Evolutionary conservation across 2,329 filamentous ascomycete species (phyloP).

Genomic region (Colletotrichum tofieldiae): DNA sequence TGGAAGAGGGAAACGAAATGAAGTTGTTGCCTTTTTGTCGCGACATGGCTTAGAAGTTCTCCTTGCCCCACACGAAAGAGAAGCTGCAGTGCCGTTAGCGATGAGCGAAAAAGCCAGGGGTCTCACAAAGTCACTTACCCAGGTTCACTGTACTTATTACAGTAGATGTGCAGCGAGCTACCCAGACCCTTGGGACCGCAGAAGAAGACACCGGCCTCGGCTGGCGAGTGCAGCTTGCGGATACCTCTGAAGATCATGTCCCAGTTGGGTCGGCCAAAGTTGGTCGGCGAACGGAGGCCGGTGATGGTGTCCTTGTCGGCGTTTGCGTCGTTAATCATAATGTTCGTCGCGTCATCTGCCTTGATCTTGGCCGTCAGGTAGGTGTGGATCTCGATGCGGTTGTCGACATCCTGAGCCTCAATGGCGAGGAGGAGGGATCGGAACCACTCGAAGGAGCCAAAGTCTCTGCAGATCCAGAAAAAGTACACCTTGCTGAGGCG

Average conservation of each 20-base stretch:
- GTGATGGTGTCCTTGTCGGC: conserved; percentile 89
- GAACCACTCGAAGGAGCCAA: conserved; percentile 93
- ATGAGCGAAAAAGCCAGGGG: conserved; percentile 3
- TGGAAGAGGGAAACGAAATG: conserved; percentile 42
- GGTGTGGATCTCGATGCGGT: conserved; percentile 90
- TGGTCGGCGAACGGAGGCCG: conserved; percentile 84
- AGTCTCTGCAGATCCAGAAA: conserved; percentile 93
- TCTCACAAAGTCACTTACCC: conserved; percentile 67
- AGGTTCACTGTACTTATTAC: conserved; percentile 90
- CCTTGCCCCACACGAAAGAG: conserved; percentile 78
- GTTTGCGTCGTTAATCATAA: conserved; percentile 93
- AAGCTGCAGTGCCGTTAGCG: conserved; percentile 60
- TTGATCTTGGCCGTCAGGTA: conserved; percentile 92
- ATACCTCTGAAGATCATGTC: conserved; percentile 91
- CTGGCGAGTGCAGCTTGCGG: conserved; percentile 81
- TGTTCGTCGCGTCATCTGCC: conserved; percentile 88
- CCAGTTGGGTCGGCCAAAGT: conserved; percentile 91
- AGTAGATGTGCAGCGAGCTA: conserved; percentile 84
- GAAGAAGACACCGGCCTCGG: conserved; percentile 86
- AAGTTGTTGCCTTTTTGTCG: conserved; percentile 35
- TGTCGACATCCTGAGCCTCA: conserved; percentile 87
- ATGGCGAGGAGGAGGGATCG: conserved; percentile 86
- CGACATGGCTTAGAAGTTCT: conserved; percentile 70
- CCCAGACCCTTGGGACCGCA: conserved; percentile 87
- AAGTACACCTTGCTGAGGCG: conserved; percentile 90